Evolutionary conservation across 352 stramenopile genomes (phyloP), one percentile per base, ranked within the genome.

Genomic region (Pythium dissimile): DNA sequence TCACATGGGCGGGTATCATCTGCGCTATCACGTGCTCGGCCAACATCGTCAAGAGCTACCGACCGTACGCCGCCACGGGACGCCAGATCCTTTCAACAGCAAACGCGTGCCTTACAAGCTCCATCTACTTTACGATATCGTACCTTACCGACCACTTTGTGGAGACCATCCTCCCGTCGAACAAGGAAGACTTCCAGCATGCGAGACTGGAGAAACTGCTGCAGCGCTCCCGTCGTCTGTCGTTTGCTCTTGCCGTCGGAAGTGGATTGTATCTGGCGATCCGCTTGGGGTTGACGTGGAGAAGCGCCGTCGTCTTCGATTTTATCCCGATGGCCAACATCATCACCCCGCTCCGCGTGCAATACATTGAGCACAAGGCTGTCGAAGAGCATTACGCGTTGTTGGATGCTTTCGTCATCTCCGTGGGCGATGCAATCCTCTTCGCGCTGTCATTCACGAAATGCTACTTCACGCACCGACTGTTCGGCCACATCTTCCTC

Each of bases 271-370:
- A 79, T 47, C 44, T 72, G 27, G 58, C 18, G 5, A 41, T 77
- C 10, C 69, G 72, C 0, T 20, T 74, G 3, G 23, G 34, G 11
- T 39, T 79, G 6, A 62, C 54, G 2, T 76, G 66, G 62, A 49
- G 54, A 21, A 71, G 54, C 45, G 49, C 45, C 0, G 46, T 77
- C n/a, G 57, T 79, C 11, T 66, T 75, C 13, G 72, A 79, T 32
- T 82, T 79, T 30, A 37, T 82, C 13, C 69, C 72, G 2, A 58
- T 71, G 54, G 66, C 69, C 7, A 82, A 77, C 35, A 10, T 66
- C 54, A 64, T 82, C 47, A 79, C 72, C 2, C 30, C 54, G 5
- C 31, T 66, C 23, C 59, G 68, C 7, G 23, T 81, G 9, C 26
- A 43, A 5, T 56, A 37, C 1, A 23, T 69, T 12, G 49, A 66